Evolutionary conservation across 2,329 filamentous ascomycete genomes (phyloP).

Genomic region (Cladosporium halotolerans): DNA sequence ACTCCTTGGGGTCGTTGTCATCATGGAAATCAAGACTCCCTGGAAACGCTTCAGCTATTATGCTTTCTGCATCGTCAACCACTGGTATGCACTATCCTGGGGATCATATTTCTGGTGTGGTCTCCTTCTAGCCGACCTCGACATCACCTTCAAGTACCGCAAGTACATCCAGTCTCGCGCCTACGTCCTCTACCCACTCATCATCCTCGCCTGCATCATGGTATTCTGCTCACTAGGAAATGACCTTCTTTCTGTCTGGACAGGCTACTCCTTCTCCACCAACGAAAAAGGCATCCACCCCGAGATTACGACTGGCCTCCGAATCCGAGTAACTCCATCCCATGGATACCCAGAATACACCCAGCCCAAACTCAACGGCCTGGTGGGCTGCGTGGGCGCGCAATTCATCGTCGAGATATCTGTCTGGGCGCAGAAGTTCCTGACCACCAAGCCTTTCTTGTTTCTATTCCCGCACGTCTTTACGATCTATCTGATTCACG

Average conservation of each 20-base stretch:
- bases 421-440: constrained; percentile 35
- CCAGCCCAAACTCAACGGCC: constrained; percentile 39
- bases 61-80: constrained; percentile 37
- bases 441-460: constrained; percentile 36
- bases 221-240: constrained; percentile 34
- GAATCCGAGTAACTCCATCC: constrained; percentile 29
- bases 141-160: constrained; percentile 42
- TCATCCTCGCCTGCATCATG: constrained; percentile 26
- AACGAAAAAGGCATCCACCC: constrained; percentile 41
- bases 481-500: constrained; percentile 45
- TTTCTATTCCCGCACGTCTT: constrained; percentile 45
- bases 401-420: constrained; percentile 32
- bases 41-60: constrained; percentile 44
- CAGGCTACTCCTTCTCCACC: constrained; percentile 25
- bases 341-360: constrained; percentile 39
- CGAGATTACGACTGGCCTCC: constrained; percentile 33
- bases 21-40: constrained; percentile 40
- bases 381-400: constrained; percentile 33
- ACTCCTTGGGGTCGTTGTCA: constrained; percentile 37
- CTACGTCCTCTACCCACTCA: constrained; percentile 33
- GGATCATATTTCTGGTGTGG: constrained; percentile 43
- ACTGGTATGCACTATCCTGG: constrained; percentile 45
- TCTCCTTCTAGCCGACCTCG: constrained; percentile 40
- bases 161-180: constrained; percentile 32
- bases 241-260: constrained; percentile 34